Evolutionary conservation across 2,329 filamentous ascomycete genomes (phyloP), one percentile per base, ranked within the genome.

Genomic region (Arthrobotrys pseudoclavata): DNA sequence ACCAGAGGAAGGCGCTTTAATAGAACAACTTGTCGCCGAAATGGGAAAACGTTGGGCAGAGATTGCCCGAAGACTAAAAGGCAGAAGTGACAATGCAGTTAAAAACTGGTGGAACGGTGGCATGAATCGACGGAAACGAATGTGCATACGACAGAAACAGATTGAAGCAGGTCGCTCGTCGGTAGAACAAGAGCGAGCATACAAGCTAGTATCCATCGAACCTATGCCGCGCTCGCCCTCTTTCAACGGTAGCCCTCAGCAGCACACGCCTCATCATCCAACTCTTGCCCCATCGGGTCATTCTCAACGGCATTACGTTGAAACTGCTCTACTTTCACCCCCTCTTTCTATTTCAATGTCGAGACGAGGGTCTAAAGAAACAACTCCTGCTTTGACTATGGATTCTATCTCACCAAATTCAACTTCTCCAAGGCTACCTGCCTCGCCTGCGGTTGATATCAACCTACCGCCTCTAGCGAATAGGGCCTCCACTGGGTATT

Each of bases 61-160:
- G 83, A 97, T 97, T 82, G 93, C 94, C 52, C 88, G 94, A 80
- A 87, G 89, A 53, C 87, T 97, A 20, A 88, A 91, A 68, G 93
- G 93, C 80, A 91, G 94, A 82, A 97, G 94, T 84, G 94, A 97
- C 86, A 97, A 97, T 82, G 92, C 93, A 29, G 93, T 97, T 79
- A 97, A 97, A 88, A 97, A 97, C 84, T 97, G 94, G 93, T 97
- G 92, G 92, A 97, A 97, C 83, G 94, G 94, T 61, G 92, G 91
- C 83, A 92, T 94, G 87, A 97, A 97, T 85, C 89, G 94, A 82
- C 88, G 91, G 82, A 87, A 86, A 82, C 86, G 90, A 80, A 83
- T 86, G 64, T 79, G 75, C 64, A 80, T 79, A 79, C 79, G 76
- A 22, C 76, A 80, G 52, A 79, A 67, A 52, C 77, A 71, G 48